Conservation (phyloP, 1,139 yeast species). For the Suhomyces bokatorum region DNA sequence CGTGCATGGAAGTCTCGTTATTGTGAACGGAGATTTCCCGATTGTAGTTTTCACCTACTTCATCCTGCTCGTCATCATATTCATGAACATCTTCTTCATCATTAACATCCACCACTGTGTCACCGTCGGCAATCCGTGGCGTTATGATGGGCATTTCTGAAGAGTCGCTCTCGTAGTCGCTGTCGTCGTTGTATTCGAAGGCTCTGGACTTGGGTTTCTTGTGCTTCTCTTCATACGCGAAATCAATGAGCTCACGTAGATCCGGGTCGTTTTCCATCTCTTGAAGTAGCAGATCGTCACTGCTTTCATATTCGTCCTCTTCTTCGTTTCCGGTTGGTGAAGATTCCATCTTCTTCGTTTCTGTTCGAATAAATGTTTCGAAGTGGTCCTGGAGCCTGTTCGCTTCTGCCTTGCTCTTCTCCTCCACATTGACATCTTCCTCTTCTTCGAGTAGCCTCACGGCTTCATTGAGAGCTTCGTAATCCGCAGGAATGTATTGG, state of each 20-base stretch:
- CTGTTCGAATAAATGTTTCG: conserved; percentile 6
- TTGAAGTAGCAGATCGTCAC: background rate
- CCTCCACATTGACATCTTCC: conserved; percentile 4
- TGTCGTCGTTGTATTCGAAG: conserved; percentile 16
- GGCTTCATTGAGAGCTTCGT: background rate
- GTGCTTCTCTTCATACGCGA: conserved; percentile 8
- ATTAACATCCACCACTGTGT: conserved; percentile 16
- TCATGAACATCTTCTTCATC: conserved; percentile 17
- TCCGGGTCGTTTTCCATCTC: conserved; percentile 9
- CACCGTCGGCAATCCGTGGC: background rate
- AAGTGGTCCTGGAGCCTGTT: conserved; percentile 6
- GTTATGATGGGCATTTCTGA: background rate
- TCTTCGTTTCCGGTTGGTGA: conserved; percentile 2
- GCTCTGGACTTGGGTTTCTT: background rate
- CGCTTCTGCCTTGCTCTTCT: conserved; percentile 6
- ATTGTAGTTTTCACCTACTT: conserved; percentile 5
- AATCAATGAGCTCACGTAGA: conserved; percentile 16
- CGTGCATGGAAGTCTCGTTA: too few species aligned
- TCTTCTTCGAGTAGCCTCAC: background rate
- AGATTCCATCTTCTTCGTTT: conserved; percentile 1
- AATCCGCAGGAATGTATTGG: conserved; percentile 1
- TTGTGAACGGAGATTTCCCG: conserved; percentile 3
- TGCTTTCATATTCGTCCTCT: background rate
- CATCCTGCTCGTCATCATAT: conserved; percentile 16
- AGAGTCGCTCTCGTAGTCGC: conserved; percentile 17